Base-by-base conservation (phyloP, 2,329 filamentous ascomycete species). In the Beauveria varroae region DNA sequence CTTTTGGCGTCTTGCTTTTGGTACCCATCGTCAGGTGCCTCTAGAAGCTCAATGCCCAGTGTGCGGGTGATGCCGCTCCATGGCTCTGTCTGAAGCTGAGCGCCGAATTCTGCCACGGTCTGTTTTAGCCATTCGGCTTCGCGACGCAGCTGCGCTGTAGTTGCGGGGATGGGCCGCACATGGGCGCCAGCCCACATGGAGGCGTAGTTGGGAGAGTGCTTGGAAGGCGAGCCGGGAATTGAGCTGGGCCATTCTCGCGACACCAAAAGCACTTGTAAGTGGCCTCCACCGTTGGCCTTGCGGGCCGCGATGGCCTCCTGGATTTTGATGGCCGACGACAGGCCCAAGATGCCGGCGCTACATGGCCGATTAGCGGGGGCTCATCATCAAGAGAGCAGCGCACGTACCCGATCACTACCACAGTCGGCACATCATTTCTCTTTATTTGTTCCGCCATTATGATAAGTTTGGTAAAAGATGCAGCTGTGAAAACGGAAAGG, bases 141-240 rank as follows among this genome's bases (percentile, higher is more conserved):
- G 22, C 68, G 68, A 5, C 55, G 64, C 1, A 74, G 61, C 51
- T 74, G 73, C 1, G 71, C 64, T 6, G 71, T 72, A 7, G 68
- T 68, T 1, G 68, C 71, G 1, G 78, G 78, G 40, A 83, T 78
- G 66, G 77, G 81, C 46, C 81, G 76, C 64, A 83, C 81, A 67
- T 85, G 81, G 2, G 82, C 81, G 12, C 82, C 82, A 41, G 77
- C 82, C 81, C 81, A 84, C 57, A 81, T 81, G 34, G 82, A 84
- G 16, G 82, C 79, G 67, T 79, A 85, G 72, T 84, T 68, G 24
- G 66, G 64, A 0, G 72, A 74, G 58, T 72, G 71, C 1, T 53
- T 12, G 1, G 64, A 58, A 0, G 72, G 69, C 0, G 69, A 68
- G 0, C 72, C 71, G 0, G 72, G 70, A 1, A 72, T 71, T 18